Evolutionary conservation across 768 basidiomycete species (phyloP).

Genomic region (Podaxis sp.): DNA sequence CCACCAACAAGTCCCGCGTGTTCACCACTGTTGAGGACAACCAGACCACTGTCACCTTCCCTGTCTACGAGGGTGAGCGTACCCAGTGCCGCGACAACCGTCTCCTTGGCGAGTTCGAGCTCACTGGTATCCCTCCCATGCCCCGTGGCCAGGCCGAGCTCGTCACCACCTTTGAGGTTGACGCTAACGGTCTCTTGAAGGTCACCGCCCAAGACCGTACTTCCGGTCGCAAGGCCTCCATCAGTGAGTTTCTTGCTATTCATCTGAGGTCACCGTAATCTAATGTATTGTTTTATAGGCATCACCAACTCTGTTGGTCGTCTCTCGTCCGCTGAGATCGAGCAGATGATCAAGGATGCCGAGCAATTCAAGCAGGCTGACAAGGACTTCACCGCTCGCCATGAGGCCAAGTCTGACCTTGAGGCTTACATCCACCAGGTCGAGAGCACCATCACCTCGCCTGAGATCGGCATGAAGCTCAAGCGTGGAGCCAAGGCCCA

Average conservation of each 20-base stretch:
- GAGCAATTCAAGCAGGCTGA: constrained; percentile 96
- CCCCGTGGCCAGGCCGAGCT: constrained; percentile 99
- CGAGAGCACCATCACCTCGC: constrained; percentile 92
- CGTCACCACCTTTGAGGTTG: constrained; percentile 98
- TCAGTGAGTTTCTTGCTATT: constrained; percentile 58
- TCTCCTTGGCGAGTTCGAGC: constrained; percentile 98
- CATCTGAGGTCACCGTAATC: not conserved
- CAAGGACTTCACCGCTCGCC: constrained; percentile 97
- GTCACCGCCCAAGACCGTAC: constrained; percentile 98
- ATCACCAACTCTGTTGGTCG: constrained; percentile 99
- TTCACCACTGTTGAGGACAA: constrained; percentile 99
- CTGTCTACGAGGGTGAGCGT: constrained; percentile 99
- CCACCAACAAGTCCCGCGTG: constrained; percentile 97
- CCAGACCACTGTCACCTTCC: constrained; percentile 99
- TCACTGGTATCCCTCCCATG: constrained; percentile 98
- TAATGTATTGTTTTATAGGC: constrained; percentile 42
- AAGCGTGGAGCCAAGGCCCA: constrained; percentile 95
- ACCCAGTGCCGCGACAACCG: constrained; percentile 99
- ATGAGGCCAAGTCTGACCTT: constrained; percentile 97
- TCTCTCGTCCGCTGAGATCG: constrained; percentile 95
- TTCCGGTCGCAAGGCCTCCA: constrained; percentile 98
- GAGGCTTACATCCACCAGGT: constrained; percentile 98
- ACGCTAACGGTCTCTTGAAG: constrained; percentile 99
- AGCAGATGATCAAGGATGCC: constrained; percentile 99
- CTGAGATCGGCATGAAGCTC: constrained; percentile 97